phyloP scores from a whole-genome alignment of 2,329 filamentous ascomycete species.

The Beauveria varroae region DNA sequence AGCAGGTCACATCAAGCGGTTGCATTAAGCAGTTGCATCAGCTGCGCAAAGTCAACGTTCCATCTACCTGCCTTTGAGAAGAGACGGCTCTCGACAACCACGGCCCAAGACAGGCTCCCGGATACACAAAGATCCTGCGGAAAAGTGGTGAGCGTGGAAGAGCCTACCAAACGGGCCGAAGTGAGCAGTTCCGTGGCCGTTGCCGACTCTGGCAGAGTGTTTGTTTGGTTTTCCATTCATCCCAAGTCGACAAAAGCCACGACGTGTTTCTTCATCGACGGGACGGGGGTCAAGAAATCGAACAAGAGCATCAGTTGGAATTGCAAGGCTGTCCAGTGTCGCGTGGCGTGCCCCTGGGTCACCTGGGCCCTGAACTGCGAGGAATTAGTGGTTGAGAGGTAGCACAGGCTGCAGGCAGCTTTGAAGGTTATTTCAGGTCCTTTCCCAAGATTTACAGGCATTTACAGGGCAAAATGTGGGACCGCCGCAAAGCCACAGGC shows the following conservation, averaged over 20 bases:
- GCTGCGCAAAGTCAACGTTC: not conserved
- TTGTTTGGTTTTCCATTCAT: not conserved
- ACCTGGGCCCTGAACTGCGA: not conserved
- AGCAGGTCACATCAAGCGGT: not conserved
- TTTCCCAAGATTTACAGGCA: not conserved
- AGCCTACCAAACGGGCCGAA: not conserved
- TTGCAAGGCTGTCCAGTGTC: not conserved
- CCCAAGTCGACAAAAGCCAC: not conserved
- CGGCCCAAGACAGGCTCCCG: not conserved
- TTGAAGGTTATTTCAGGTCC: too few relatives aligned
- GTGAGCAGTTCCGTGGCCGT: not conserved
- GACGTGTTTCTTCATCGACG: not conserved
- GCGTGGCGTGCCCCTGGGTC: slow-evolving; percentile 5
- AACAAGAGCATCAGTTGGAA: not conserved
- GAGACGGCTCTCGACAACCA: not conserved
- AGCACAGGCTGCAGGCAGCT: not conserved
- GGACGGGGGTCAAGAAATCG: not conserved
- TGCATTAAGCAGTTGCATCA: not conserved
- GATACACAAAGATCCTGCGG: not conserved
- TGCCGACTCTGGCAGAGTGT: not conserved
- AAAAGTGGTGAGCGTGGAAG: not conserved
- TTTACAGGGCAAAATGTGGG: slow-evolving; percentile 14
- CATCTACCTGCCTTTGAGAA: too few relatives aligned
- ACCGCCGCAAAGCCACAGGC: slow-evolving; percentile 5
- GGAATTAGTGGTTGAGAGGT: not conserved